phyloP scores from a whole-genome alignment of 2,329 filamentous ascomycete genomes.

The Fusarium penzigii region DNA sequence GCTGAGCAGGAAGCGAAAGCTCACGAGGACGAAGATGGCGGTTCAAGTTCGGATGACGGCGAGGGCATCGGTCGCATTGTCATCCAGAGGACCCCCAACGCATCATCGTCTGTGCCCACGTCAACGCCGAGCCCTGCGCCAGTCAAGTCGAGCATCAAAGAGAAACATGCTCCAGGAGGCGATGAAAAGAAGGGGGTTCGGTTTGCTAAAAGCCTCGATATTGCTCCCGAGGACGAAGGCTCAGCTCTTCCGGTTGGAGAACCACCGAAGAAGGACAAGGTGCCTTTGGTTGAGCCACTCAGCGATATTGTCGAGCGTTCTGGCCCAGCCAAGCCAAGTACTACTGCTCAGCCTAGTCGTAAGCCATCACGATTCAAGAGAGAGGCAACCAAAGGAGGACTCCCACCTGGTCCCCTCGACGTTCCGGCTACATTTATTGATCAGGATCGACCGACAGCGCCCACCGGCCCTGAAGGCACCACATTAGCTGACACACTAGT shows the following conservation, averaged over 20 bases:
- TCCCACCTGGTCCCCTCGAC: slow-evolving; percentile 46
- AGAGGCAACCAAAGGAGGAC: slow-evolving; percentile 28
- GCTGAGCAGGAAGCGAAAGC: slow-evolving; percentile 33
- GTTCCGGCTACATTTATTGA: slow-evolving; percentile 43
- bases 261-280: slow-evolving; percentile 20
- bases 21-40: slow-evolving; percentile 45
- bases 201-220: slow-evolving; percentile 75
- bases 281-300: slow-evolving; percentile 47
- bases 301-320: slow-evolving; percentile 55
- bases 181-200: slow-evolving; percentile 69
- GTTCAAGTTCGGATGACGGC: slow-evolving; percentile 31
- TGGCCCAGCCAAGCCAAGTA: slow-evolving; percentile 23
- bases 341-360: slow-evolving; percentile 34
- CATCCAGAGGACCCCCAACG: slow-evolving; percentile 39
- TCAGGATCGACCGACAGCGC: slow-evolving; percentile 39
- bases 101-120: slow-evolving; percentile 16
- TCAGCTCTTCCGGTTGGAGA: slow-evolving; percentile 15
- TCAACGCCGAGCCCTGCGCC: slow-evolving; percentile 26
- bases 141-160: slow-evolving; percentile 36
- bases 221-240: slow-evolving; percentile 50
- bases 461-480: slow-evolving; percentile 51
- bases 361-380: slow-evolving; percentile 57
- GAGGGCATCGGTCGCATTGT: slow-evolving; percentile 59
- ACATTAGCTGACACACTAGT: slow-evolving; percentile 62
- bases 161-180: slow-evolving; percentile 22